Evolutionary conservation across 2,329 filamentous ascomycete species (phyloP), one percentile per base, ranked within the genome.

Genomic region (Pseudofabraea citricarpa): DNA sequence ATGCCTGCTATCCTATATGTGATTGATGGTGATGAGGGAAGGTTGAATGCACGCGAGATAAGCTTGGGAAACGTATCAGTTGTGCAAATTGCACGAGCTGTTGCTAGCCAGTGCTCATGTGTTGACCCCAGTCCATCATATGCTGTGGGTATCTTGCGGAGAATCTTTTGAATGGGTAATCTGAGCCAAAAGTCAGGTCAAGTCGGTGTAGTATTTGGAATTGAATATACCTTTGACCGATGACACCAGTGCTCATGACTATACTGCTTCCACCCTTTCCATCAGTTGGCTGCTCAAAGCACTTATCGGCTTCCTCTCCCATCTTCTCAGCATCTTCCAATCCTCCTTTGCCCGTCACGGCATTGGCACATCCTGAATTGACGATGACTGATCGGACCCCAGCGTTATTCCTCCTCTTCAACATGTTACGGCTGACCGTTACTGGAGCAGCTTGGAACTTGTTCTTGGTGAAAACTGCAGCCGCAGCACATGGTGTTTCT

Each of bases 31-130:
- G 87, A 86, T 2, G 87, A 90, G 4, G 93, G 90, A 23, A 98
- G 79, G 21, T 74, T 81, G 67, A 97, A 98, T 12, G 81, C 81
- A 54, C 78, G 81, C 16, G 90, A 96, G 56, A 91, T 74, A 51
- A 98, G 83, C 70, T 98, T 98, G 46, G 93, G 93, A 65, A 98
- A 98, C 3, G 93, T 97, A 67, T 98, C 93, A 13, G 93, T 98
- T 10, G 93, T 98, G 74, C 91, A 96, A 61, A 98, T 97, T 31
- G 93, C 91, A 57, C 82, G 83, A 45, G 93, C 93, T 33, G 88
- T 85, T 42, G 75, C 74, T 36, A 98, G 71, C 93, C 91, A 98
- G 67, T 93, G 80, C 47, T 86, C 77, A 67, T 97, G 90, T 6
- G 83, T 79, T 36, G 75, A 74, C 40, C 85, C 86, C 19, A 95